Base-by-base conservation (phyloP, 2,329 filamentous ascomycete species). In the Paecilomyces niveus region DNA sequence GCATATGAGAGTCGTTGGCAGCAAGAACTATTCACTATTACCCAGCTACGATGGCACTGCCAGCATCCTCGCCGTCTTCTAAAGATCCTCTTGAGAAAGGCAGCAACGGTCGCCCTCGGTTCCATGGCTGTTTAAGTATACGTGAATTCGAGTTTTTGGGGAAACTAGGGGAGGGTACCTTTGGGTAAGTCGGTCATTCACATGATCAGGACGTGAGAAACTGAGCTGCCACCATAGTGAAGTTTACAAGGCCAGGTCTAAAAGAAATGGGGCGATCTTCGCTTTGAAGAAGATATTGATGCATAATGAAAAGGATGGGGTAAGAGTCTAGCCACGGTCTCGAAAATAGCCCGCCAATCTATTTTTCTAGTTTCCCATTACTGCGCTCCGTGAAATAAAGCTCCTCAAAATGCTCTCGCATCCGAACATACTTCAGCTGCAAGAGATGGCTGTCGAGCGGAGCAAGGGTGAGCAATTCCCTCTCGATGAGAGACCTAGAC, bases 211-310 rank as follows among this genome's bases (percentile, higher is more conserved):
- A 18, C 8, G 5, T 9, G 8, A 7, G 61, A 33, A 62, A 61
- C 58, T 66, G 54, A 62, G 62, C 58, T 54, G 26, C 57, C 53
- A 57, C 57, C 55, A 59, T 62, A 89, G 88, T 65, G 92, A 97
- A 78, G 94, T 97, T 45, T 91, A 96, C 74, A 94, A 93, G 70
- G 94, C 92, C 61, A 85, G 85, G 61, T 91, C 89, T 29, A 87
- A 85, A 68, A 89, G 83, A 68, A 89, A 86, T 1, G 88, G 89
- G 57, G 82, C 84, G 24, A 75, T 93, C 53, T 89, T 96, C 61
- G 94, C 94, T 3, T 76, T 99, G 69, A 99, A 99, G 80, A 97
- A 97, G 82, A 99, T 99, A 65, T 85, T 99, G 64, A 97, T 97
- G 90, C 94, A 97, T 74, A 96, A 97, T 74, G 94, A 99, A 79